These are phyloP conservation scores for Phytophthora idaei DNA, from an alignment of 352 stramenopile genomes.

Conservation along the genomic window DNA sequence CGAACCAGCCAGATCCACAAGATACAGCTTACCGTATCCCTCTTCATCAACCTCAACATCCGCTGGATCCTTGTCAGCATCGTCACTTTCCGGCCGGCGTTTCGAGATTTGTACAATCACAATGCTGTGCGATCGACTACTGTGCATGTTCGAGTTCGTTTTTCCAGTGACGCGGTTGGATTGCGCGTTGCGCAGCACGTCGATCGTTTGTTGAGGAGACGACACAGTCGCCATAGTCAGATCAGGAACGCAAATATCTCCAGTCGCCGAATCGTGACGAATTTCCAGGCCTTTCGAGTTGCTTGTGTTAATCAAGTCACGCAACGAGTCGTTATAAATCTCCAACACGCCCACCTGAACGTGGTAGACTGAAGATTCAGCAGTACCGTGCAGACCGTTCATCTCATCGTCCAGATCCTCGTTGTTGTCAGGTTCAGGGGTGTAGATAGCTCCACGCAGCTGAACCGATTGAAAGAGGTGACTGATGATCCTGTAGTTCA, in stretches of 20 bases:
- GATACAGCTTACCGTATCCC: conserved; percentile 89
- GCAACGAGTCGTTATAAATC: conserved; percentile 96
- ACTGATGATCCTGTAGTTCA: conserved; percentile 83
- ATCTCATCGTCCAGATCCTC: conserved; percentile 37
- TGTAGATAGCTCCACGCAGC: conserved; percentile 69
- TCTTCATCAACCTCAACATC: conserved; percentile 42
- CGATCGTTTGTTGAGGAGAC: conserved; percentile 70
- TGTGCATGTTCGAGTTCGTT: conserved; percentile 91
- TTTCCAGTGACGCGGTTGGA: conserved; percentile 81
- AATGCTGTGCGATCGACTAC: conserved; percentile 92
- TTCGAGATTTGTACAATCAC: conserved; percentile 92
- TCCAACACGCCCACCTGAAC: conserved; percentile 95
- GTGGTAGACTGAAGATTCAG: conserved; percentile 54
- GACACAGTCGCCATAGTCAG: conserved; percentile 75
- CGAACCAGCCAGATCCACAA: conserved; percentile 93
- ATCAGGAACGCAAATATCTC: conserved; percentile 78
- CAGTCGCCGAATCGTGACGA: conserved; percentile 64
- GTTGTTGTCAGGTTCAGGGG: conserved; percentile 29
- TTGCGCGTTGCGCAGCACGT: conserved; percentile 68
- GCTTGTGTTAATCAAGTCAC: conserved; percentile 86
- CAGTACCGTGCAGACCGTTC: conserved; percentile 22
- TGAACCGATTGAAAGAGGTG: conserved; percentile 89
- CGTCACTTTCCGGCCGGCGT: conserved; percentile 36
- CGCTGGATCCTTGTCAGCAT: conserved; percentile 30
- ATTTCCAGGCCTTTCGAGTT: conserved; percentile 75